A percentile compares a stretch with the other conserved stretches of the same genome.
Evolutionary conservation across 768 basidiomycete genomes (phyloP).

Genomic region (Mycena alexandri): DNA sequence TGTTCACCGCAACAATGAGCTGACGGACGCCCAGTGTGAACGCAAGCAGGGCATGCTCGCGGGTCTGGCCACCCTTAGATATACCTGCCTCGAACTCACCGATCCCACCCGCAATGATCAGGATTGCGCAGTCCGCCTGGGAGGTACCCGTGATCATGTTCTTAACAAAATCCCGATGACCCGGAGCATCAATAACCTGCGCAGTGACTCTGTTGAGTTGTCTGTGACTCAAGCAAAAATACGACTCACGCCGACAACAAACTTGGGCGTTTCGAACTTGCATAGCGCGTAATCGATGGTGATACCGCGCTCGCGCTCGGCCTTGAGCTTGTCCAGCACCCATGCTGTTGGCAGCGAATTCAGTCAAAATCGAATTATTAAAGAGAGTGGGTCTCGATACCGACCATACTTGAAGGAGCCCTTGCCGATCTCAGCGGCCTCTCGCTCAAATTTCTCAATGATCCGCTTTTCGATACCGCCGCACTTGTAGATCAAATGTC

Average conservation of each 20-base stretch:
- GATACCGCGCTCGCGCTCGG: conserved; percentile 99
- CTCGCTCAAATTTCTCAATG: conserved; percentile 99
- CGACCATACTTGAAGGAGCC: conserved; percentile 97
- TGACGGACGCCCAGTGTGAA: conserved; percentile 99
- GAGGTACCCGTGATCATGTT: conserved; percentile 99
- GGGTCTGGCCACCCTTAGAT: conserved; percentile 99
- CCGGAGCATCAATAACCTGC: conserved; percentile 99
- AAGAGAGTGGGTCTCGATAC: too few species aligned
- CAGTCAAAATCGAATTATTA: too few species aligned
- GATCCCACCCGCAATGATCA: conserved; percentile 99
- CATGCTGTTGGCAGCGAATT: too few species aligned
- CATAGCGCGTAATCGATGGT: conserved; percentile 99
- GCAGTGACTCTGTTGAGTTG: conserved; percentile 34
- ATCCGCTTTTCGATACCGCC: conserved; percentile 99
- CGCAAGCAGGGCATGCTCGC: conserved; percentile 99
- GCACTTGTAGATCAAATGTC: conserved; percentile 99
- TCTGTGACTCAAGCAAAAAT: conserved; percentile 17
- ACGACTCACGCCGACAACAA: conserved; percentile 86
- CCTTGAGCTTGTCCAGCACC: conserved; percentile 99
- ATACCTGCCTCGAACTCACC: conserved; percentile 99
- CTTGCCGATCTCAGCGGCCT: conserved; percentile 99
- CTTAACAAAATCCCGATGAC: conserved; percentile 99
- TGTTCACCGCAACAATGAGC: conserved; percentile 99
- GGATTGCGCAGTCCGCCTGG: conserved; percentile 99
- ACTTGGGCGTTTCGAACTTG: conserved; percentile 99